Percentiles rank a stretch among this genome's conserved stretches.
These are phyloP conservation scores for Komagataella phaffii DNA, from an alignment of 805 yeast genomes.

Conservation along the genomic window DNA sequence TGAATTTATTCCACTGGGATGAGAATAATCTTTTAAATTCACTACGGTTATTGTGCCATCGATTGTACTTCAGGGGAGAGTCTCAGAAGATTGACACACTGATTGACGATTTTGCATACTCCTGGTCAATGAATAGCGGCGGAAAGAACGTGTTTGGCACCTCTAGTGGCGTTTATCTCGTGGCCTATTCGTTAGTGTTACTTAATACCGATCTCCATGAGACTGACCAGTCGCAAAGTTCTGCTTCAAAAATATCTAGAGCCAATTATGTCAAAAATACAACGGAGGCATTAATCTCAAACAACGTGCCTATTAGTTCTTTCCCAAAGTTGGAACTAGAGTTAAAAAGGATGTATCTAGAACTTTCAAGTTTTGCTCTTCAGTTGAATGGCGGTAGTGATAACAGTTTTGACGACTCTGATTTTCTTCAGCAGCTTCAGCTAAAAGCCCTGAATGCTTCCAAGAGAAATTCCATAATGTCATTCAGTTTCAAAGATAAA, in stretches of 20 bases:
- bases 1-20: constrained; percentile 31
- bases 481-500: background rate
- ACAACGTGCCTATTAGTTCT: constrained; percentile 9
- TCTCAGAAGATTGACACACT: constrained; percentile 71
- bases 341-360: constrained; percentile 29
- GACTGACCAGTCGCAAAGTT: constrained; percentile 15
- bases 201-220: constrained; percentile 68
- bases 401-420: background rate
- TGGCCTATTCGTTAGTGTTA: constrained; percentile 57
- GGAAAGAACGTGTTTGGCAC: constrained; percentile 30
- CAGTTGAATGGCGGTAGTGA: constrained; percentile 4
- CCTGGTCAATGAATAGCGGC: constrained; percentile 43
- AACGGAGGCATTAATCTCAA: constrained; percentile 25
- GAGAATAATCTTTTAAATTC: constrained; percentile 36
- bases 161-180: constrained; percentile 49
- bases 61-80: constrained; percentile 68
- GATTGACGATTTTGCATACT: constrained; percentile 50
- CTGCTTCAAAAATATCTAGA: constrained; percentile 19
- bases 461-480: background rate
- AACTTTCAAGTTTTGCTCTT: constrained; percentile 21
- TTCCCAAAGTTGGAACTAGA: constrained; percentile 20
- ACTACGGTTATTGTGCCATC: constrained; percentile 47
- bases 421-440: constrained; percentile 1
- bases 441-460: background rate
- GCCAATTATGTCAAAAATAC: constrained; percentile 37